phyloP scores from a whole-genome alignment of 768 basidiomycete species.

The Boletus pseudo-olivaceus region DNA sequence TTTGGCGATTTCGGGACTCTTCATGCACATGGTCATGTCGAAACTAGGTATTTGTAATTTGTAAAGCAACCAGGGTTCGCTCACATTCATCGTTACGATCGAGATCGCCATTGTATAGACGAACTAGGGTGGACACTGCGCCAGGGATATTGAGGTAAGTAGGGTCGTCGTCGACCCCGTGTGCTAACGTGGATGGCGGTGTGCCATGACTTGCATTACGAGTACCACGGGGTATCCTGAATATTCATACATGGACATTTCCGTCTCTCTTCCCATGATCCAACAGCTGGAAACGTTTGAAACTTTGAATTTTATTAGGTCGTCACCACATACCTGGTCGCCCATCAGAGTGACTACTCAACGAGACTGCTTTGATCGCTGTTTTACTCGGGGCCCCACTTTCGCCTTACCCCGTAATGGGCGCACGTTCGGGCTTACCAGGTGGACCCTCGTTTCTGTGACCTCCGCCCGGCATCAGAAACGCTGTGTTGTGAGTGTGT shows the following conservation, averaged over 20 bases:
- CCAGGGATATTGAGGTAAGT: neutral
- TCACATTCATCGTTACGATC: neutral
- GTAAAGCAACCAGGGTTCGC: constrained; percentile 1
- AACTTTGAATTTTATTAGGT: neutral
- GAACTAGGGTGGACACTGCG: neutral
- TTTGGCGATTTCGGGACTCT: neutral
- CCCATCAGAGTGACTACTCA: neutral
- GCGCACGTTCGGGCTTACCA: neutral
- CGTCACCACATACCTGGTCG: neutral
- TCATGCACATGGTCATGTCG: neutral
- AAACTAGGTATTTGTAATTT: neutral
- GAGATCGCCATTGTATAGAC: neutral
- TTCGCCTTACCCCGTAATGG: neutral
- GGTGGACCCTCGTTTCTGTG: neutral
- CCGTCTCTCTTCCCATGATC: neutral
- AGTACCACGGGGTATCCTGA: neutral
- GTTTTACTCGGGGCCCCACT: neutral
- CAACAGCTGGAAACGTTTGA: neutral
- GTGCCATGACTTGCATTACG: neutral
- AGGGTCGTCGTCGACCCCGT: neutral
- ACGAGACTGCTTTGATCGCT: too few relatives aligned
- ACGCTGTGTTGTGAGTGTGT: neutral
- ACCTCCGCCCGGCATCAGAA: constrained; percentile 1
- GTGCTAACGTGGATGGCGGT: neutral
- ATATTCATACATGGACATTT: neutral